Conservation (phyloP, 2,329 filamentous ascomycete genomes). For the Pseudogymnoascus sp. region DNA sequence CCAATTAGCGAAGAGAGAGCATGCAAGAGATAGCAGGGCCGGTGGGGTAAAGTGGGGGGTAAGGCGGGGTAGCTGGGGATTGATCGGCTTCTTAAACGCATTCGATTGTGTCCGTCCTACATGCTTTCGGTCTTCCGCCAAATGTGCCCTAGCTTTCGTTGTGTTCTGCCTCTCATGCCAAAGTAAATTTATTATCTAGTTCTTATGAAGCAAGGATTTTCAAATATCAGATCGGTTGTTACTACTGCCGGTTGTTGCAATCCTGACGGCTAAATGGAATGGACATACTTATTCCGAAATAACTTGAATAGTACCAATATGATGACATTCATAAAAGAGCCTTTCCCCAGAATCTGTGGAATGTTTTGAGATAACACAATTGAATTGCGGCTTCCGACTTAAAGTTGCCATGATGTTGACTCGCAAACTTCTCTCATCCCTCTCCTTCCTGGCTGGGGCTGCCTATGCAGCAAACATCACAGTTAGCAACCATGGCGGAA, state of each 20-base stretch:
- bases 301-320: background rate
- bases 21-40: background rate
- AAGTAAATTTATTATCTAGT: background rate
- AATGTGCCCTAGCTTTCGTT: background rate
- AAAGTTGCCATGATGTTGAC: background rate
- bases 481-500: constrained; percentile 26
- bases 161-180: background rate
- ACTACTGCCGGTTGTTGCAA: background rate
- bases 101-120: background rate
- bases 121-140: background rate
- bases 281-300: background rate
- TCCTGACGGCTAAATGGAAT: background rate
- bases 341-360: background rate
- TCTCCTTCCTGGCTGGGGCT: background rate
- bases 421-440: background rate
- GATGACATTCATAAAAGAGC: background rate
- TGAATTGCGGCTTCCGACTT: background rate
- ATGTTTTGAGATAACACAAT: background rate
- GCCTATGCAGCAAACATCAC: constrained; percentile 24
- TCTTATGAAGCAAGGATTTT: background rate
- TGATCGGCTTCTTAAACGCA: background rate
- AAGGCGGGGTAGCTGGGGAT: background rate
- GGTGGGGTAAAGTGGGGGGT: background rate
- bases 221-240: background rate
- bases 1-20: background rate